These are phyloP conservation scores for Coemansia sp. DNA, from an alignment of 192 early-diverging fungal species.

Conservation along the genomic window DNA sequence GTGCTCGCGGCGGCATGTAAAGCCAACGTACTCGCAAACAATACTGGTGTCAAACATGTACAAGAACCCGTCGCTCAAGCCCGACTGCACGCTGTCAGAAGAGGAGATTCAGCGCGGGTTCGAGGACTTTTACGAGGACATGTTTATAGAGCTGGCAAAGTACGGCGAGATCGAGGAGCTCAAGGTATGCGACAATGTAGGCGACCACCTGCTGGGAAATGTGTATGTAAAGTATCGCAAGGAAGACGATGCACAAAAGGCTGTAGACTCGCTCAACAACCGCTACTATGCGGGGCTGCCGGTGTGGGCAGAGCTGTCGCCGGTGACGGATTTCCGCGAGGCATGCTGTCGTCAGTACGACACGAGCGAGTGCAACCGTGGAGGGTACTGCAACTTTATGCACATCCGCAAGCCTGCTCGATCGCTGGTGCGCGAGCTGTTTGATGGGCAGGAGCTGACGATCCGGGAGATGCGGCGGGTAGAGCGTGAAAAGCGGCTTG, in stretches of 20 bases:
- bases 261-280: conserved; percentile 88
- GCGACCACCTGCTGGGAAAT: conserved; percentile 96
- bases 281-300: conserved; percentile 94
- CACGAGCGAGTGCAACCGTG: conserved; percentile 88
- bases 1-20: conserved; percentile 95
- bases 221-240: conserved; percentile 89
- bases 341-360: conserved; percentile 98
- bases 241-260: conserved; percentile 92
- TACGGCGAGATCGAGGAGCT: conserved; percentile 97
- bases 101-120: conserved; percentile 65
- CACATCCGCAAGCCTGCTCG: conserved; percentile 88
- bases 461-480: conserved; percentile 51
- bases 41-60: conserved; percentile 93
- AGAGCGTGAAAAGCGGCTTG: conserved; percentile 37
- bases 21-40: conserved; percentile 94
- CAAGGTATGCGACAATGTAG: conserved; percentile 97
- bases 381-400: conserved; percentile 99
- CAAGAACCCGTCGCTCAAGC: conserved; percentile 76
- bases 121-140: conserved; percentile 95
- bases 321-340: conserved; percentile 96
- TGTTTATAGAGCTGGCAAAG: conserved; percentile 93
- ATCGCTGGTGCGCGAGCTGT: conserved; percentile 74
- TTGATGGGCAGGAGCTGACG: conserved; percentile 69
- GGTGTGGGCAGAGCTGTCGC: conserved; percentile 93
- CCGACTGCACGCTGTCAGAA: conserved; percentile 73